phyloP scores from a whole-genome alignment of 2,329 filamentous ascomycete genomes.

The Albophoma yamanashiensis region DNA sequence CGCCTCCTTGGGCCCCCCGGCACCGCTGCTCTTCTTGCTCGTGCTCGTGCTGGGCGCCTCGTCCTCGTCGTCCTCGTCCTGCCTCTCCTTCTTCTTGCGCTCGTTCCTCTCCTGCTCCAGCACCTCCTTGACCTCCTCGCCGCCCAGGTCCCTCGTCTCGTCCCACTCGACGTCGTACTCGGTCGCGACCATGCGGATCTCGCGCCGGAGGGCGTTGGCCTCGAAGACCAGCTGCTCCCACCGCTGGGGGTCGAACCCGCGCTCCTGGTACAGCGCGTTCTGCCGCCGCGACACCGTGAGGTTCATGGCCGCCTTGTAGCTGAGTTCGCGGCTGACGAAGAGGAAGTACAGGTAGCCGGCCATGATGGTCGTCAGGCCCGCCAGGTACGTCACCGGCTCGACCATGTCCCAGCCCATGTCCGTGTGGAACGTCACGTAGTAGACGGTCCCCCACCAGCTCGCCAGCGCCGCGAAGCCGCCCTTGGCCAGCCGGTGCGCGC shows the following conservation, averaged over 20 bases:
- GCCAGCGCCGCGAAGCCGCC: slow-evolving; percentile 65
- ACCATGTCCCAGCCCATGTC: slow-evolving; percentile 83
- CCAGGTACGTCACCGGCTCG: slow-evolving; percentile 84
- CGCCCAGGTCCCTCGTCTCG: slow-evolving; percentile 60
- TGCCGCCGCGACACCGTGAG: slow-evolving; percentile 75
- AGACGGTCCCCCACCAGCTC: slow-evolving; percentile 75
- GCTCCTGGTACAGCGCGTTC: slow-evolving; percentile 60
- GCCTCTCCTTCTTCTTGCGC: slow-evolving; percentile 20
- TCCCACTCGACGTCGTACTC: slow-evolving; percentile 92
- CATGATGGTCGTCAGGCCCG: slow-evolving; percentile 77
- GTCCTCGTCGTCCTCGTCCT: slow-evolving; percentile 27
- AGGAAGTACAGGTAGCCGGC: slow-evolving; percentile 89
- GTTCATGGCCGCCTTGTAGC: slow-evolving; percentile 78
- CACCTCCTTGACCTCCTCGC: slow-evolving; percentile 50
- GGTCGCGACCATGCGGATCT: slow-evolving; percentile 69
- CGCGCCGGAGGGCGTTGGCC: slow-evolving; percentile 63
- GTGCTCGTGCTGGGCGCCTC: slow-evolving; percentile 21
- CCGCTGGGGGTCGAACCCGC: slow-evolving; percentile 62
- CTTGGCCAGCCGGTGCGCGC: slow-evolving; percentile 69
- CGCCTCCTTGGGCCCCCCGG: slow-evolving; percentile 18
- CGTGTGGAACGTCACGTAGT: slow-evolving; percentile 60
- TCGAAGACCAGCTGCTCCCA: slow-evolving; percentile 78
- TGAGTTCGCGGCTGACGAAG: slow-evolving; percentile 83
- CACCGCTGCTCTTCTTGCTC: slow-evolving; percentile 20
- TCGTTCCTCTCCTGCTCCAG: slow-evolving; percentile 40